Percentiles rank a stretch among this genome's conserved stretches.
Evolutionary conservation across 495 filamentous ascomycete species (phyloP).

Genomic region (Margaritispora aquatica): DNA sequence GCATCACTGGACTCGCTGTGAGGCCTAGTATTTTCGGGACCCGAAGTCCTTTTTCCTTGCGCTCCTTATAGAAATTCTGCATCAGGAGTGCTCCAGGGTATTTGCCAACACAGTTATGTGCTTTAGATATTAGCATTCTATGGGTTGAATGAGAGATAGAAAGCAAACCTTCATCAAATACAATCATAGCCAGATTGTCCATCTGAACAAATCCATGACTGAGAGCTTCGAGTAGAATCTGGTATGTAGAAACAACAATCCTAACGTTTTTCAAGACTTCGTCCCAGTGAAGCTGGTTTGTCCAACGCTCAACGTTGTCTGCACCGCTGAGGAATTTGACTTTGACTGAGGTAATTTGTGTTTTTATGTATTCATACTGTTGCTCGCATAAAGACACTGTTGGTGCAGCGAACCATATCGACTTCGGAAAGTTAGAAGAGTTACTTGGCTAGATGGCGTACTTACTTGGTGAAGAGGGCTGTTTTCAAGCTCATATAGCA

Average conservation of each 20-base stretch:
- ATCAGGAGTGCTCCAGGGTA: conserved; percentile 75
- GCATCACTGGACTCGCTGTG: conserved; percentile 76
- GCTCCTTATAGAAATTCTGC: conserved; percentile 63
- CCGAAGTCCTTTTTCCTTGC: conserved; percentile 26
- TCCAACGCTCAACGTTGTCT: conserved; percentile 56
- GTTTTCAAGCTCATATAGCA: conserved; percentile 66
- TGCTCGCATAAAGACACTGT: neutral
- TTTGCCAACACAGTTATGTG: conserved; percentile 59
- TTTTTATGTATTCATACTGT: neutral
- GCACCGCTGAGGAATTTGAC: neutral
- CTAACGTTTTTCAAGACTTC: conserved; percentile 57
- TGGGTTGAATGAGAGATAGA: neutral
- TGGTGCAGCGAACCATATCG: conserved; percentile 1
- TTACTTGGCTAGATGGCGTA: too few species aligned
- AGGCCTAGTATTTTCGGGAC: conserved; percentile 77
- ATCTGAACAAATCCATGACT: conserved; percentile 73
- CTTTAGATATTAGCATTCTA: conserved; percentile 32
- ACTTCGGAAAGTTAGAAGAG: conserved; percentile 15
- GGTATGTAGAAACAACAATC: conserved; percentile 65
- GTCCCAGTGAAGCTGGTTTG: conserved; percentile 64
- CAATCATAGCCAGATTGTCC: conserved; percentile 56
- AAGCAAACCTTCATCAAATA: conserved; percentile 82
- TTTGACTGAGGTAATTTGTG: neutral
- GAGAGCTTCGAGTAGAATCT: conserved; percentile 67
- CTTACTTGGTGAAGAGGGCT: conserved; percentile 22